A percentile compares a stretch with the other conserved stretches of the same genome.
These are phyloP conservation scores for Porcisia hertigi DNA, from an alignment of 208 protist genomes.

Conservation along the genomic window DNA sequence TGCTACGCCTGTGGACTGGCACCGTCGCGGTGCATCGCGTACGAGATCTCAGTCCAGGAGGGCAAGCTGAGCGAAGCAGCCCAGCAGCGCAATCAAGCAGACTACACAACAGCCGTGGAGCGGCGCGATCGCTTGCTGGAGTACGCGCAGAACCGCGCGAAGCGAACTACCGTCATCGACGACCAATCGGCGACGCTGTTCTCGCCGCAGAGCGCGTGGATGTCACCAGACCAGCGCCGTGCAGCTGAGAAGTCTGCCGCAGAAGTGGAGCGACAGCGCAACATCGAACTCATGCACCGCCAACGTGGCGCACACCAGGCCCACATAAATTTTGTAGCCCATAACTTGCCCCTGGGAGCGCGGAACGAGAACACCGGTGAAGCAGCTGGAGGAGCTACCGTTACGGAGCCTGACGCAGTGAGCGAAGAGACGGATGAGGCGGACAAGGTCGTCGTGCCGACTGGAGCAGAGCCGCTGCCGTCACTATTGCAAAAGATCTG, in stretches of 20 bases:
- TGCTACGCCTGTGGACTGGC: conserved; percentile 87
- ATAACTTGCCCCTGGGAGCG: conserved; percentile 66
- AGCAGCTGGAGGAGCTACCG: neutral
- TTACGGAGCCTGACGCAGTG: conserved; percentile 6
- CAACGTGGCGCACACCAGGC: conserved; percentile 65
- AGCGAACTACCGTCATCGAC: conserved; percentile 86
- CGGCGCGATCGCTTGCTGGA: conserved; percentile 76
- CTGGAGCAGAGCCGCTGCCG: conserved; percentile 57
- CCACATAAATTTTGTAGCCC: conserved; percentile 81
- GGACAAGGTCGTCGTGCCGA: conserved; percentile 26
- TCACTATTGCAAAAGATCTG: conserved; percentile 82
- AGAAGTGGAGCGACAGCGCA: conserved; percentile 43
- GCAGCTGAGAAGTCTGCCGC: conserved; percentile 54
- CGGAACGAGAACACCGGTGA: conserved; percentile 30
- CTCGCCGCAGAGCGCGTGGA: conserved; percentile 77
- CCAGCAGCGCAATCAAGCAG: conserved; percentile 47
- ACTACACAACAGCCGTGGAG: conserved; percentile 70
- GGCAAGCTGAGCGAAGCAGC: conserved; percentile 78
- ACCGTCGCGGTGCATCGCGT: conserved; percentile 69
- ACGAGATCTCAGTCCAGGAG: conserved; percentile 82
- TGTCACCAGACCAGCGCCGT: conserved; percentile 61
- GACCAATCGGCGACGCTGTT: conserved; percentile 82
- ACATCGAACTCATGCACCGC: conserved; percentile 68
- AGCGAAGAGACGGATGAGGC: conserved; percentile 7
- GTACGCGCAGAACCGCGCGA: conserved; percentile 69